Evolutionary conservation across 176 grass and related monocot species (phyloP), one percentile per base, ranked within the genome.

Genomic region (Juncus inflexus): DNA sequence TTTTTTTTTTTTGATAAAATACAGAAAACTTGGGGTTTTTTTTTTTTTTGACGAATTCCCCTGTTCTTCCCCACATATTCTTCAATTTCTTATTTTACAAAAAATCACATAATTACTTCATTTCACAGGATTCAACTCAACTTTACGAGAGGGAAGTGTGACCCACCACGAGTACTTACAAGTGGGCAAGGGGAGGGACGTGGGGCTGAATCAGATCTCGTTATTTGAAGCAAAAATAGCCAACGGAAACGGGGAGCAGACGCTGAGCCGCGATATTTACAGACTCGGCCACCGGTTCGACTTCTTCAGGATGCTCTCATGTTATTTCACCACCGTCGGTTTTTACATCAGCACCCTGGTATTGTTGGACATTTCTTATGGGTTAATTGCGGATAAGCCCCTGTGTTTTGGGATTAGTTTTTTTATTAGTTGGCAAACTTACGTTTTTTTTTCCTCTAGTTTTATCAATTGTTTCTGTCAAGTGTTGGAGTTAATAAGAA

Each of bases 81-180:
- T 51, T 15, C 38, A 2, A 62, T 74, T 38, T 62, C 12, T 63
- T 10, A 14, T 35, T 12, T 54, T 66, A 15, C 54, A 28, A 28
- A 28, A 28, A 28, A 28, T 28, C 19, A 28, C 19, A 28, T 28
- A 28, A 28, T 28, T 28, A 28, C 19, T 28, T 28, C 19, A 42
- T 74, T 66, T 76, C 54, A 49, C 41, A 97, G 88, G 94, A 58
- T 97, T 97, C 58, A 97, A 97, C 74, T 97, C 92, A 64, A 97
- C 88, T 50, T 52, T 91, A 74, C 84, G 87, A 49, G 87, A 91
- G 83, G 92, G 92, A 69, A 97, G 90, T 45, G 92, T 91, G 52
- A 97, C 87, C 42, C 87, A 97, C 86, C 87, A 91, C 63, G 94
- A 97, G 74, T 97, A 97, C 72, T 86, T 97, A 85, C 94, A 97